Conservation (phyloP, 2,329 filamentous ascomycete species). For the Periconia sp. region DNA sequence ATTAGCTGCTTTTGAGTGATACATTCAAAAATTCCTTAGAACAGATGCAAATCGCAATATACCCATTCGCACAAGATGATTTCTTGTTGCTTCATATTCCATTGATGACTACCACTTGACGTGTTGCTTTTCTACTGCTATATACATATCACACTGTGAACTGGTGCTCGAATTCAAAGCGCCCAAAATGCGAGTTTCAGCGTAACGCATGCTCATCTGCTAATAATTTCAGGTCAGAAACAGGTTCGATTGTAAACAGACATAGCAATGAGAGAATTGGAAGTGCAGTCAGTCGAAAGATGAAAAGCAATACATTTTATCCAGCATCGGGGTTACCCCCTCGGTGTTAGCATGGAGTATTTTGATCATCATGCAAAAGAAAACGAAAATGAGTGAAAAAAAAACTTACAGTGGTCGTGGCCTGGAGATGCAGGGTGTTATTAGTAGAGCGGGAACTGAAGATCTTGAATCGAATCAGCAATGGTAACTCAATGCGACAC, state of each 20-base stretch:
- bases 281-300: conserved; percentile 40
- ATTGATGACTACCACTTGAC: background rate
- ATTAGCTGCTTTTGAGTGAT: background rate
- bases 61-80: background rate
- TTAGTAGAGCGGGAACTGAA: background rate
- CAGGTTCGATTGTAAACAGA: background rate
- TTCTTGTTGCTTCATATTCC: background rate
- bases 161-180: too few species aligned
- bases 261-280: background rate
- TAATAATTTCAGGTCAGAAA: background rate
- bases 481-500: background rate
- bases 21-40: background rate
- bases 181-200: too few species aligned
- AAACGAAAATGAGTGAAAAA: conserved; percentile 1
- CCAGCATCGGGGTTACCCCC: conserved; percentile 36
- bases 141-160: too few species aligned
- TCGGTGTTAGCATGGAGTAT: conserved; percentile 44
- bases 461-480: conserved; percentile 7
- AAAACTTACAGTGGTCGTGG: conserved; percentile 1
- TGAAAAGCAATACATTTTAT: conserved; percentile 42
- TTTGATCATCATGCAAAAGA: conserved; percentile 35
- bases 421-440: too few species aligned
- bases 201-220: background rate
- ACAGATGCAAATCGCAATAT: background rate
- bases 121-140: too few species aligned